A percentile compares a stretch with the other conserved stretches of the same genome.
Evolutionary conservation across 257 asterid genomes (phyloP).

Genomic region (Solanum sparsipilum): DNA sequence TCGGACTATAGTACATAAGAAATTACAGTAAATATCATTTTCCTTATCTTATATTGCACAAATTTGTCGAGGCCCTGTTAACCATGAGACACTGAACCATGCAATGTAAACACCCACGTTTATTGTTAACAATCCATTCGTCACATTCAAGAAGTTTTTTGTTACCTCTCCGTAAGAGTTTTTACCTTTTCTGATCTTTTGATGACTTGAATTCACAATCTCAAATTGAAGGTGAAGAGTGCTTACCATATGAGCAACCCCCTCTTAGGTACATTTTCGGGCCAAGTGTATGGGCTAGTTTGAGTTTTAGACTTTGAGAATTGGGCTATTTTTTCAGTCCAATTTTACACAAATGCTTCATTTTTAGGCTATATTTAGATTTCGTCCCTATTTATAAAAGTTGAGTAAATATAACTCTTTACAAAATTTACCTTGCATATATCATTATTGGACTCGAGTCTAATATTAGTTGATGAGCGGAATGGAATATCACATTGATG

Average conservation of each 20-base stretch:
- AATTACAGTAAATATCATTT: no score
- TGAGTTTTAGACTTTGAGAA: neutral
- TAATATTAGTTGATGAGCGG: neutral
- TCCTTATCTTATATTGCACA: neutral
- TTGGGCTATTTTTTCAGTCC: neutral
- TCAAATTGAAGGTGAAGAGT: neutral
- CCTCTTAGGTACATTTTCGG: neutral
- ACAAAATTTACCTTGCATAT: neutral
- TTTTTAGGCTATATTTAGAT: neutral
- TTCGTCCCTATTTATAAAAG: neutral
- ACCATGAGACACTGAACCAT: neutral
- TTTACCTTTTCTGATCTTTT: neutral
- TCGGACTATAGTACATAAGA: no score
- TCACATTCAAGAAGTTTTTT: neutral
- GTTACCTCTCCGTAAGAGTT: neutral
- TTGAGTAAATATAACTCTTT: neutral
- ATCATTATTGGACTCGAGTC: neutral
- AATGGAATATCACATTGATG: neutral
- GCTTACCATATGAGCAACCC: neutral
- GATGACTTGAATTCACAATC: neutral
- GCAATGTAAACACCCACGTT: neutral
- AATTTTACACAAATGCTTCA: neutral
- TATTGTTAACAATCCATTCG: neutral
- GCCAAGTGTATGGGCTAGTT: neutral
- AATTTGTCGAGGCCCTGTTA: neutral